Percentiles rank a stretch among this genome's conserved stretches.
Conservation (phyloP, 176 grass and related monocot genomes). For the Raddia guianensis region DNA sequence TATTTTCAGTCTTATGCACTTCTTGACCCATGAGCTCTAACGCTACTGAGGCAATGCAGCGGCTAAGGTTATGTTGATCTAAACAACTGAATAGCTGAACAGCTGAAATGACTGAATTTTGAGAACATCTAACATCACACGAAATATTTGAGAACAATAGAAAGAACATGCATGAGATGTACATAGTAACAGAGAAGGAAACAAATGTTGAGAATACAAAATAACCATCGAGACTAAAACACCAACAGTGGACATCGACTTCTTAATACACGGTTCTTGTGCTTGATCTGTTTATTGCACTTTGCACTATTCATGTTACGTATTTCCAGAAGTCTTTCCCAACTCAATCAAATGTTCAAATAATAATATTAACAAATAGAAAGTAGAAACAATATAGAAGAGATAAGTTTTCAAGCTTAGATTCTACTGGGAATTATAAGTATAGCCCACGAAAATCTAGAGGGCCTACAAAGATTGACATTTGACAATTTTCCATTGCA, state of each 20-base stretch:
- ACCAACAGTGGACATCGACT: neutral
- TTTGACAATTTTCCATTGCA: no score
- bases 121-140: no score
- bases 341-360: conserved; percentile 15
- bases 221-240: neutral
- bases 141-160: neutral
- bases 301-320: neutral
- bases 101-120: no score
- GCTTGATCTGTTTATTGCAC: neutral
- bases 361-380: conserved; percentile 20
- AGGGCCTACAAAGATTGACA: neutral
- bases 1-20: conserved; percentile 9
- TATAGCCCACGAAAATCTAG: neutral
- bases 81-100: no score
- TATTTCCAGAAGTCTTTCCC: neutral
- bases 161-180: neutral
- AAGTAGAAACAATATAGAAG: conserved; percentile 6
- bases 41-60: neutral
- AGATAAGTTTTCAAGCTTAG: neutral
- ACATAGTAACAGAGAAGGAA: neutral
- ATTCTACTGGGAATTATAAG: neutral
- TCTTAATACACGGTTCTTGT: neutral
- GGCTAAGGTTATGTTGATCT: neutral
- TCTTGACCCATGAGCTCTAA: no score
- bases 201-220: conserved; percentile 11